phyloP scores from a whole-genome alignment of 192 early-diverging fungal genomes.

The Helicostylum pulchrum region DNA sequence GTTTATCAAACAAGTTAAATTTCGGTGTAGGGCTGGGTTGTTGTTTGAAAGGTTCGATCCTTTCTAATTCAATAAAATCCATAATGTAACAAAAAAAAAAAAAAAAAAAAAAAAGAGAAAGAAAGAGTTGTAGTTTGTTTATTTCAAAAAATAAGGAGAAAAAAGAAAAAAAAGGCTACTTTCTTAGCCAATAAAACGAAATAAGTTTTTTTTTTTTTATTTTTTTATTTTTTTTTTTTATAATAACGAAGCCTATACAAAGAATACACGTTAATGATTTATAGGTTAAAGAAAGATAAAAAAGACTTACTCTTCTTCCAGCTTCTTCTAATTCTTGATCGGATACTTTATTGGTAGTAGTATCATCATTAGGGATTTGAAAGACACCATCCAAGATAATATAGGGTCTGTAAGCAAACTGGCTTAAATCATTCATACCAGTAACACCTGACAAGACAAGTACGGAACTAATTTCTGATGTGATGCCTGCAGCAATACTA shows the following conservation, averaged over 20 bases:
- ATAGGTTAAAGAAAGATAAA: not conserved
- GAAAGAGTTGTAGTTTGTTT: too few relatives aligned
- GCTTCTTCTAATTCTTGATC: constrained; percentile 29
- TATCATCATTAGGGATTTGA: constrained; percentile 32
- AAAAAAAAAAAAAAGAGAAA: too few relatives aligned
- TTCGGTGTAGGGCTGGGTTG: too few relatives aligned
- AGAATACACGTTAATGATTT: not conserved
- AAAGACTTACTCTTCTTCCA: constrained; percentile 11
- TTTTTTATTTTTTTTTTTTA: not conserved
- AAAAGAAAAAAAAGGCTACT: too few relatives aligned
- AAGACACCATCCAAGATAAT: constrained; percentile 50
- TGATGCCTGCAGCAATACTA: constrained; percentile 52
- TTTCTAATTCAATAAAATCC: too few relatives aligned
- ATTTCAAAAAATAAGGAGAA: too few relatives aligned
- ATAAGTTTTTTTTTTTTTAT: too few relatives aligned
- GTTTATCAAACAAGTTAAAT: too few relatives aligned
- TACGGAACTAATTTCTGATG: constrained; percentile 53
- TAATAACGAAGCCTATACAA: not conserved
- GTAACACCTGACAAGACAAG: constrained; percentile 57
- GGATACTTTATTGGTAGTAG: constrained; percentile 15
- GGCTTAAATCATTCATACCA: constrained; percentile 36
- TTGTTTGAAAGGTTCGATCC: too few relatives aligned
- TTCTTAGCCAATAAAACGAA: too few relatives aligned
- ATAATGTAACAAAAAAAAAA: too few relatives aligned
- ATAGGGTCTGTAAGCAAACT: constrained; percentile 51